Conservation (phyloP, 2,329 filamentous ascomycete species). For the Phyllosticta capitalensis region DNA sequence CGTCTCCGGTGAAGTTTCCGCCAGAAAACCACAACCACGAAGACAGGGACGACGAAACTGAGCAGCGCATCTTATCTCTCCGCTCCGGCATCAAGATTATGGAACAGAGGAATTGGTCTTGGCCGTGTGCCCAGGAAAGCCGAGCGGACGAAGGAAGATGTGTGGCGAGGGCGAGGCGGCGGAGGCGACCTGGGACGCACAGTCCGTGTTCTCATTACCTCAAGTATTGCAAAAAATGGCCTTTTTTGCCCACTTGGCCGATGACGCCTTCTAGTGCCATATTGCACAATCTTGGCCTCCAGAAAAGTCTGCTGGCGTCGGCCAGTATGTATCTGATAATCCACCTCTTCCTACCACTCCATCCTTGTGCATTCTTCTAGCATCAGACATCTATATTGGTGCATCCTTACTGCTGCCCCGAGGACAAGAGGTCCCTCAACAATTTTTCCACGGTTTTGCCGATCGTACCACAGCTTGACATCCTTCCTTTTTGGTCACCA, state of each 20-base stretch:
- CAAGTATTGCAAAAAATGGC: conserved; percentile 7
- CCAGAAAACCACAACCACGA: background rate
- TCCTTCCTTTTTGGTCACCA: conserved; percentile 1
- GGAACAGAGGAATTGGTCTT: background rate
- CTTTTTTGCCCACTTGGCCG: conserved; percentile 6
- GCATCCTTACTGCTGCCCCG: background rate
- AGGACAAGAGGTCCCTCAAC: background rate
- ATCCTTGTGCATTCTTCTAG: background rate
- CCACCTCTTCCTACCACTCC: background rate
- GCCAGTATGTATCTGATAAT: conserved; percentile 8
- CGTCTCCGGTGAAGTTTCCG: background rate
- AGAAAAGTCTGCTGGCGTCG: conserved; percentile 5
- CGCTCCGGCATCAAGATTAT: background rate
- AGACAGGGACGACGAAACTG: background rate
- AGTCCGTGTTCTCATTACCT: conserved; percentile 5
- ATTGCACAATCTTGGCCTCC: conserved; percentile 7
- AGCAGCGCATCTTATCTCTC: background rate
- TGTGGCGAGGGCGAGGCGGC: conserved; percentile 5
- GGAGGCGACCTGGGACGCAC: background rate
- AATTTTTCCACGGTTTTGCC: background rate
- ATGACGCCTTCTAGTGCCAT: conserved; percentile 9
- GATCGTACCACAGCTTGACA: background rate
- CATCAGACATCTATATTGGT: background rate
- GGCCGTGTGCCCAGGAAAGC: background rate
- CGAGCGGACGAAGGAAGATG: conserved; percentile 1